Evolutionary conservation across 139 green algal genomes (phyloP), one percentile per base, ranked within the genome.

Genomic region (Parachlorella kessleri): DNA sequence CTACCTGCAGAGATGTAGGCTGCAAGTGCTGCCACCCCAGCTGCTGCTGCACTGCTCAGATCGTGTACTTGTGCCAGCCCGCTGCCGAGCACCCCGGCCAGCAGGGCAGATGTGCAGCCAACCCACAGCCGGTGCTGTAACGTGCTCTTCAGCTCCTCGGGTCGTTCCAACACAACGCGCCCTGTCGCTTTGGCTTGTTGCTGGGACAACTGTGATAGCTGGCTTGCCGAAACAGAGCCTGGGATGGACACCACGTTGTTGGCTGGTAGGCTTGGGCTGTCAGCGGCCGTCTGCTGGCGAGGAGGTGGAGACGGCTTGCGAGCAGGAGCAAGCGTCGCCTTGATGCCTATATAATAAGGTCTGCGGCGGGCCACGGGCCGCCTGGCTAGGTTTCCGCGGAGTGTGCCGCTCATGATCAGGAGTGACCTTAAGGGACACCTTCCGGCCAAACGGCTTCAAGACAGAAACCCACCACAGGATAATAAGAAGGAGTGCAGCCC

Each of bases 1-100:
- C 67, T 83, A 66, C 92, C 90, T 42, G 91, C 85, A 32, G 91
- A 48, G 6, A 91, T 79, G 73, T 95, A 95, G 1, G 87, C 85
- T 1, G 84, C 76, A 24, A 91, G 28, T 0, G 81, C 80, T 2
- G 73, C 78, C 3, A 73, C 83, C 0, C 76, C 70, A 6, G 75
- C 55, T 2, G 40, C 77, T 1, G 33, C 74, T 32, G 87, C 87
- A 1, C 33, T 67, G 0, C 35, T n/a, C 1, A 10, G 6, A 1
- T 77, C 71, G 35, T 76, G 55, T 33, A 76, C 69, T 8, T 87
- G 53, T 24, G n/a, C 7, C 0, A 81, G 41, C 6, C 87, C 91
- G 3, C 76, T 30, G 1, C 38, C 42, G 10, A 91, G 32, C 1
- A 78, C 83, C 4, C 72, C 83, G 1, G n/a, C 82, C 73, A 95